Percentiles rank a stretch among this genome's conserved stretches.
These are phyloP conservation scores for Monascus purpureus DNA, from an alignment of 495 filamentous ascomycete species.

Conservation along the genomic window DNA sequence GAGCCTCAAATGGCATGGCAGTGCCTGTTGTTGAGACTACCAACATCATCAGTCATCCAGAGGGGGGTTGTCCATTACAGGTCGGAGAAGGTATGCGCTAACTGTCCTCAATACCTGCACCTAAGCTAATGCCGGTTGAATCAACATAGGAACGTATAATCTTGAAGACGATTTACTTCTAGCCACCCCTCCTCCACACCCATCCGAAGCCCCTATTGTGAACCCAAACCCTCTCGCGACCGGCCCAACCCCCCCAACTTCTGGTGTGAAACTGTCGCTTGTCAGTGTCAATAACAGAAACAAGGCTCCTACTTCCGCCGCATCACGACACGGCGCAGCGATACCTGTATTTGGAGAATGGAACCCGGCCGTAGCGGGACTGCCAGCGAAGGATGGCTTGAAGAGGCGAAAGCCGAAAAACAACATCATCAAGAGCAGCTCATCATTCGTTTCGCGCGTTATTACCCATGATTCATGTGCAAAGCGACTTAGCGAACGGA, in stretches of 20 bases:
- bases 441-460: constrained; percentile 90
- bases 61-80: constrained; percentile 56
- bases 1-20: constrained; percentile 46
- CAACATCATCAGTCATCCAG: constrained; percentile 69
- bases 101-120: not conserved
- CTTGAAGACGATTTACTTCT: constrained; percentile 82
- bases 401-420: constrained; percentile 90
- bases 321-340: constrained; percentile 21
- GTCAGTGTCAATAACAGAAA: constrained; percentile 50
- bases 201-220: constrained; percentile 70
- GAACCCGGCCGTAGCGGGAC: constrained; percentile 53
- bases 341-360: constrained; percentile 83
- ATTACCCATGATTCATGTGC: constrained; percentile 70
- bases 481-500: constrained; percentile 67
- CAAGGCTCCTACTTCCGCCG: constrained; percentile 38
- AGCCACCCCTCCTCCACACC: constrained; percentile 88
- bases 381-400: constrained; percentile 53
- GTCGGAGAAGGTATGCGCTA: constrained; percentile 68
- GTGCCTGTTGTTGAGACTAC: constrained; percentile 78
- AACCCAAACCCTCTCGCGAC: constrained; percentile 88
- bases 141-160: constrained; percentile 59
- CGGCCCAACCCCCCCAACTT: constrained; percentile 60
- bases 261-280: constrained; percentile 77
- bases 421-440: constrained; percentile 95
- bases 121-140: constrained; percentile 1